These are phyloP conservation scores for Posidonia australis DNA, from an alignment of 106 monocot species.

Conservation along the genomic window DNA sequence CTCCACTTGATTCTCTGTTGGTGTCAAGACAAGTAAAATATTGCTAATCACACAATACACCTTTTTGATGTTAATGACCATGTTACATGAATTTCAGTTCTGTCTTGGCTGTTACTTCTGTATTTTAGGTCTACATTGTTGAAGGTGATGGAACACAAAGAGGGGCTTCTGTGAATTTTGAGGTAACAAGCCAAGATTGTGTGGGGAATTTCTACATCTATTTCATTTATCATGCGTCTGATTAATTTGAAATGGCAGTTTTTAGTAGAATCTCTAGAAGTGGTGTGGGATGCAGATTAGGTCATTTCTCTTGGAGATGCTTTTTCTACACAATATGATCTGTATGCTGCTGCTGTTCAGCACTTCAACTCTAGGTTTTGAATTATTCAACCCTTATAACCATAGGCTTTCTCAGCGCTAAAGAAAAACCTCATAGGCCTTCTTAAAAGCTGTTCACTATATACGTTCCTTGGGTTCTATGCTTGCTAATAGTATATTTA, in stretches of 20 bases:
- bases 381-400: no score
- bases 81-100: background rate
- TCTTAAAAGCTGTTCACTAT: no score
- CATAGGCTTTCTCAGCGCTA: no score
- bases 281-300: conserved; percentile 73
- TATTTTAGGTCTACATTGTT: conserved; percentile 72
- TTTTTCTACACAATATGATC: conserved; percentile 68
- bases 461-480: no score
- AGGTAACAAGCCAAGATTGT: no score
- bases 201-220: no score
- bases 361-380: conserved; percentile 49
- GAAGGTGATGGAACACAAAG: conserved; percentile 74
- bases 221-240: background rate
- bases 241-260: conserved; percentile 48
- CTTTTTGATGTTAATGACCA: no score
- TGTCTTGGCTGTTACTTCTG: background rate
- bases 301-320: conserved; percentile 75
- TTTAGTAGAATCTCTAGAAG: conserved; percentile 90
- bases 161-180: no score
- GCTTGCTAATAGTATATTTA: no score
- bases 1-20: no score
- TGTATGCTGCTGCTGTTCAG: conserved; percentile 60
- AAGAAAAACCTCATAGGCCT: no score
- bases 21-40: background rate
- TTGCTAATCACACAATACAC: background rate